Percentiles rank a stretch among this genome's conserved stretches.
Conservation (phyloP, 331 rosid species). For the Quercus phellos region DNA sequence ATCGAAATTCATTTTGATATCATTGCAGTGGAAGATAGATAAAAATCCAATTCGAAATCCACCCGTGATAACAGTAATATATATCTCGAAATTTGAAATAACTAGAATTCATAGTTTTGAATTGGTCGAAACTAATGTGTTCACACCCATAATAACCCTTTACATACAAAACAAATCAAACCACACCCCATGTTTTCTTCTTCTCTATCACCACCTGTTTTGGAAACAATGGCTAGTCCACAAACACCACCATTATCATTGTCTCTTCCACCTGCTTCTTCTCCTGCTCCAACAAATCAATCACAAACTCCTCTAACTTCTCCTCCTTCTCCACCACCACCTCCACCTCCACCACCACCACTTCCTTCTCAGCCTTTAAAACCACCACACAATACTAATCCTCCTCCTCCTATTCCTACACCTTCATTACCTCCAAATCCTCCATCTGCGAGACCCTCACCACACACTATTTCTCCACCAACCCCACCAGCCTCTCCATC, state of each 20-base stretch:
- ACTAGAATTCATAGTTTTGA: too few relatives aligned
- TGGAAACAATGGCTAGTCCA: neutral
- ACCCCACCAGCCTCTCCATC: neutral
- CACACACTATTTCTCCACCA: neutral
- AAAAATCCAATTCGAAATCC: too few relatives aligned
- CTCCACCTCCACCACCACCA: neutral
- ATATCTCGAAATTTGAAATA: too few relatives aligned
- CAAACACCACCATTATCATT: neutral
- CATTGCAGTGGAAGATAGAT: too few relatives aligned
- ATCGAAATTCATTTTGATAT: too few relatives aligned
- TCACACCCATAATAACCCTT: too few relatives aligned
- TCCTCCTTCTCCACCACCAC: neutral
- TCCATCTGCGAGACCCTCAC: neutral
- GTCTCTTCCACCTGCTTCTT: neutral
- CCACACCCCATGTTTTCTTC: neutral
- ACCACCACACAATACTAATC: neutral
- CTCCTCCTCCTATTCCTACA: neutral
- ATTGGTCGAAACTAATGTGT: too few relatives aligned
- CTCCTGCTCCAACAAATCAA: neutral
- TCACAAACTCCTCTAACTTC: slow-evolving; percentile 6
- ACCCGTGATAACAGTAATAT: too few relatives aligned
- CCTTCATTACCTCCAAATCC: slow-evolving; percentile 6
- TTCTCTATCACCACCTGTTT: neutral
- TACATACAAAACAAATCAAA: neutral
- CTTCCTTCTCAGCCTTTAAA: neutral